Percentiles rank a stretch among this genome's conserved stretches.
These are phyloP conservation scores for Sporothrix globosa DNA, from an alignment of 2,329 filamentous ascomycete genomes.

Conservation along the genomic window DNA sequence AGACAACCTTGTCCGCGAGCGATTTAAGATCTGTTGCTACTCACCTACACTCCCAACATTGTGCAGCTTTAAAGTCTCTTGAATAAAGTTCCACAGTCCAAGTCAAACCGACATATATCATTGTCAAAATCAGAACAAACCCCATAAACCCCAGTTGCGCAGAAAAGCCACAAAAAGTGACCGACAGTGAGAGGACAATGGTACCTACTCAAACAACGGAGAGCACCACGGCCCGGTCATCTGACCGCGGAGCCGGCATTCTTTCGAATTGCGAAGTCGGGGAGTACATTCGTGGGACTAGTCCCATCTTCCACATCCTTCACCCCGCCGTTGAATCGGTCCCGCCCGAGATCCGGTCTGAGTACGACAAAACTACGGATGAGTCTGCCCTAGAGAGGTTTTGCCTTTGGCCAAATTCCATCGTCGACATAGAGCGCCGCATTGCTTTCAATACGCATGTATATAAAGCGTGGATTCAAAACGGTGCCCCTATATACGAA, in stretches of 20 bases:
- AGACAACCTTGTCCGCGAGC: too few species aligned
- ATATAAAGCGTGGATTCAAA: constrained; percentile 15
- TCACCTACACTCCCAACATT: too few species aligned
- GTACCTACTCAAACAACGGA: neutral
- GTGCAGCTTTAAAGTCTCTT: too few species aligned
- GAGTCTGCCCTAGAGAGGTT: neutral
- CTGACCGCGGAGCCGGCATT: neutral
- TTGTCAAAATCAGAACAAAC: too few species aligned
- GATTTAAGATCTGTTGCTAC: too few species aligned
- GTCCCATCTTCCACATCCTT: constrained; percentile 24
- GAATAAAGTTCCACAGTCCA: too few species aligned
- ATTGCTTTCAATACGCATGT: constrained; percentile 19
- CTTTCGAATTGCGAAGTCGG: constrained; percentile 25
- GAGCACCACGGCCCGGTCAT: neutral
- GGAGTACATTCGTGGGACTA: constrained; percentile 21
- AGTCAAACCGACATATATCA: too few species aligned
- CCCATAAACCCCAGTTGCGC: too few species aligned
- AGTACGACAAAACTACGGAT: constrained; percentile 10
- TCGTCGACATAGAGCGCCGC: constrained; percentile 14
- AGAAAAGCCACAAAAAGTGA: neutral
- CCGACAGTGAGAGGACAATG: neutral
- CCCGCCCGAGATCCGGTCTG: constrained; percentile 22
- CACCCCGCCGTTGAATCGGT: neutral
- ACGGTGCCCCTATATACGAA: neutral
- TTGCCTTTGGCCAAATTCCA: constrained; percentile 18